Evolutionary conservation across 1,139 yeast species (phyloP).

Genomic region (Kodamaea anthophila): DNA sequence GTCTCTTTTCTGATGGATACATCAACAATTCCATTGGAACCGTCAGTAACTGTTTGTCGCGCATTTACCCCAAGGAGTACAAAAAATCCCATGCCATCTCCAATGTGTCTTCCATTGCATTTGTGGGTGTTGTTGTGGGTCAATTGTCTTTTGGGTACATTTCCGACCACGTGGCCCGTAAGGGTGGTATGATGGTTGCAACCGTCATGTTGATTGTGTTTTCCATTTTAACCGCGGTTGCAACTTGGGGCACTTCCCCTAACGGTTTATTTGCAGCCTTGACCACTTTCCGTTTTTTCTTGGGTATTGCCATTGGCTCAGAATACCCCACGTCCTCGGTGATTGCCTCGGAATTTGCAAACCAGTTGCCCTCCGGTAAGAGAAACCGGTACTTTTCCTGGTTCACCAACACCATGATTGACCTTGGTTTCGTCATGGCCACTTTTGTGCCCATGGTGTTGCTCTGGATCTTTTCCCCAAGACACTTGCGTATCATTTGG

Average conservation of each 20-base stretch:
- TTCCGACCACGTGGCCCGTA: conserved; percentile 74
- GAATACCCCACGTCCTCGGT: conserved; percentile 94
- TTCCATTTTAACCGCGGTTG: conserved; percentile 65
- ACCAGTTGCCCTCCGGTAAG: conserved; percentile 66
- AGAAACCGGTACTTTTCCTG: conserved; percentile 86
- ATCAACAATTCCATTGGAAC: conserved; percentile 79
- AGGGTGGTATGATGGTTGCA: conserved; percentile 72
- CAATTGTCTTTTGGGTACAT: conserved; percentile 73
- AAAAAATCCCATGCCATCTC: conserved; percentile 60
- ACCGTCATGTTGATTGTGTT: conserved; percentile 67
- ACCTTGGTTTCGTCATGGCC: conserved; percentile 75
- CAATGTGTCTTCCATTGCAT: conserved; percentile 82
- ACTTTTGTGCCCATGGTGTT: conserved; percentile 87
- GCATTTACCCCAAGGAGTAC: conserved; percentile 60
- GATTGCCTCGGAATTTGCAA: conserved; percentile 89
- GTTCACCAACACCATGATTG: conserved; percentile 88
- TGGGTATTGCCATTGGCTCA: conserved; percentile 83
- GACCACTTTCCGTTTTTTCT: conserved; percentile 80
- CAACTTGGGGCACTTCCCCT: conserved; percentile 65
- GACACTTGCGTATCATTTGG: conserved; percentile 81
- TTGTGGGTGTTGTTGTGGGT: conserved; percentile 89
- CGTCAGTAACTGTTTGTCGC: conserved; percentile 60
- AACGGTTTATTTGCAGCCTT: conserved; percentile 76
- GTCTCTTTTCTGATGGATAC: conserved; percentile 86
- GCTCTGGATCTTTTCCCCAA: conserved; percentile 70